Conservation (phyloP, 2,329 filamentous ascomycete species). For the Alternaria novae-zelandiae region DNA sequence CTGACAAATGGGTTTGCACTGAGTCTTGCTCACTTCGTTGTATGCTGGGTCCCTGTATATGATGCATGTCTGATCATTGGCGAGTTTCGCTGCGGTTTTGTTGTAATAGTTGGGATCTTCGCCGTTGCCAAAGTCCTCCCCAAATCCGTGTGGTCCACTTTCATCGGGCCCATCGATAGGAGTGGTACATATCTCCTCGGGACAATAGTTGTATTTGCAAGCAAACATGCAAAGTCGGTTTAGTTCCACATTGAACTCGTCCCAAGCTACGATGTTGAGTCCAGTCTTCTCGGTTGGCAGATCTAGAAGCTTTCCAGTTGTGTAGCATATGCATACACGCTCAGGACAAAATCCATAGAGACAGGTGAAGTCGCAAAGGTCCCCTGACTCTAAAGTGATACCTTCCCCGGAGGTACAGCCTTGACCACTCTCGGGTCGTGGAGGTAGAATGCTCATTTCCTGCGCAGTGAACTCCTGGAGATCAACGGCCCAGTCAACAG, state of each 20-base stretch:
- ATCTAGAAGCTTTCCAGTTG: too few species aligned
- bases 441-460: not conserved
- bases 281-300: too few species aligned
- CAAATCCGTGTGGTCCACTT: too few species aligned
- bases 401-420: slow-evolving; percentile 1
- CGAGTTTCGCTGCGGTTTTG: too few species aligned
- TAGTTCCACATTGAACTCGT: not conserved
- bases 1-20: not conserved
- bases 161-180: too few species aligned
- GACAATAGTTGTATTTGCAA: slow-evolving; percentile 4
- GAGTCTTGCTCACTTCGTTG: not conserved
- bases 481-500: not conserved
- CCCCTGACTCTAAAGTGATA: not conserved
- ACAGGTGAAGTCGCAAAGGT: slow-evolving; percentile 7
- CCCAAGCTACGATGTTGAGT: not conserved
- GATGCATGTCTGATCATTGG: not conserved
- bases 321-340: not conserved
- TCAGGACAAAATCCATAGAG: slow-evolving; percentile 5
- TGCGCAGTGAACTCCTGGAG: not conserved
- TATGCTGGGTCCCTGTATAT: not conserved
- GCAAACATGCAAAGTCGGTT: slow-evolving; percentile 5
- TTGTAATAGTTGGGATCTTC: too few species aligned
- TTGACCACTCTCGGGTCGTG: not conserved
- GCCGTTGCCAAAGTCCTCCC: too few species aligned
- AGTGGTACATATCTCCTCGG: not conserved